Base-by-base conservation (phyloP, 192 early-diverging fungal species). In the Coemansia sp. region DNA sequence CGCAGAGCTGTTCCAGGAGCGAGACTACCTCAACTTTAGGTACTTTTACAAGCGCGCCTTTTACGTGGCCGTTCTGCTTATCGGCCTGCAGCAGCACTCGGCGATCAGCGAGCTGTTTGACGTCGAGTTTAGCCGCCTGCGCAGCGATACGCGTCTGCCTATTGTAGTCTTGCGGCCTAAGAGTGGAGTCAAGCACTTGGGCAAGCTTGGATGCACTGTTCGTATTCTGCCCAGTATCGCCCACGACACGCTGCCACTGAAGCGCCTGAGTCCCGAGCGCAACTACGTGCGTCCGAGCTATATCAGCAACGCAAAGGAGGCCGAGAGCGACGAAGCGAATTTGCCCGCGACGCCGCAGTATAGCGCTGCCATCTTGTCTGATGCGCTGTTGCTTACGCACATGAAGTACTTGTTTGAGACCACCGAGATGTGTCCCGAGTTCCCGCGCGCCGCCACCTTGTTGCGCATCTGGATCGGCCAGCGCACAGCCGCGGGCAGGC, bases 21-120 rank as follows among this genome's bases (percentile, higher is more conserved):
- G 97, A 74, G 97, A 99, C 73, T 87, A 92, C 71, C 77, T 96
- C 69, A 97, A 99, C 84, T 88, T 91, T 74, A 84, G 97, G 50
- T 99, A 99, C 80, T 93, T 95, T 73, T 88, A 97, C 87, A 99
- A 99, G 71, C 89, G 96, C 36, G 93, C 96, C 7, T 96, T 91
- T 67, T 99, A 95, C 76, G 80, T 98, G 41, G 85, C 95, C 1
- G 84, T 93, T 25, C 73, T 96, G 10, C 51, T 60, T 8, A 39
- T 58, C 19, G 71, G 62, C 25, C 39, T 84, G 64, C 64, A 68
- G 44, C 90, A 45, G 58, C 57, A 59, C 57, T 77, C 82, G 29
- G 82, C 84, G 23, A 72, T 85, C n/a, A 73, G 68, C 10, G 84
- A 90, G 41, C 51, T 72, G 19, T 72, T 88, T 25, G 86, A 85